Conservation (phyloP, 352 stramenopile genomes). For the Globisporangium perplexum region DNA sequence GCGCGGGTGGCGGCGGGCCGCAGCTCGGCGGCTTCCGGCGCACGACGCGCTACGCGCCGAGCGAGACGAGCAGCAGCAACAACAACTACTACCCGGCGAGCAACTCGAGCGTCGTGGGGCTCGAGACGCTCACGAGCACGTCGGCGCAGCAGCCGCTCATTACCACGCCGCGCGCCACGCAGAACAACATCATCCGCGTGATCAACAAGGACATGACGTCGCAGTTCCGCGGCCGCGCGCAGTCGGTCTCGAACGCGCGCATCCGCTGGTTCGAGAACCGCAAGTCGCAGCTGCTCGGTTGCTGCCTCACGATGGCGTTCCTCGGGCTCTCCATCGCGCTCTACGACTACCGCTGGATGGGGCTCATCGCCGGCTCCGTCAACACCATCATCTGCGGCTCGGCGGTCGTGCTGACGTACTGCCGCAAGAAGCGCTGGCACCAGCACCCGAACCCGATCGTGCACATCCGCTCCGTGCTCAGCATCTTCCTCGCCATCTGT, state of each 20-base stretch:
- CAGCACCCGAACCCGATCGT: constrained; percentile 88
- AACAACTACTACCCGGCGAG: constrained; percentile 32
- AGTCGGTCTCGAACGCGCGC: constrained; percentile 59
- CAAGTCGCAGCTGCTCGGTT: constrained; percentile 83
- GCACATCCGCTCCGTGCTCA: constrained; percentile 76
- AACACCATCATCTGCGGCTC: constrained; percentile 86
- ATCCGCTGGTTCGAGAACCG: constrained; percentile 88
- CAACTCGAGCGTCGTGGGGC: constrained; percentile 13
- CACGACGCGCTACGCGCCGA: constrained; percentile 15
- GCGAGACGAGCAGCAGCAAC: constrained; percentile 10
- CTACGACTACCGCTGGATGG: constrained; percentile 87
- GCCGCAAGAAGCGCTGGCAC: constrained; percentile 84
- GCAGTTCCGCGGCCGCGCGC: constrained; percentile 74
- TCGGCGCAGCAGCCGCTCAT: constrained; percentile 64
- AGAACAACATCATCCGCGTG: constrained; percentile 82
- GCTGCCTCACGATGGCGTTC: constrained; percentile 83
- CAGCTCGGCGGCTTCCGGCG: constrained; percentile 11
- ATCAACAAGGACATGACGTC: constrained; percentile 89
- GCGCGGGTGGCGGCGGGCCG: neutral
- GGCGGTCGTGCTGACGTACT: constrained; percentile 85
- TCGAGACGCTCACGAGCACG: constrained; percentile 29
- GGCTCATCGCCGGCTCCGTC: constrained; percentile 80
- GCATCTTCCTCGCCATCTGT: constrained; percentile 82
- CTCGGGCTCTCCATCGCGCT: constrained; percentile 80
- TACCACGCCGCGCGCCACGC: constrained; percentile 41